These are phyloP conservation scores for Kuraishia floccosa DNA, from an alignment of 805 yeast genomes.

Conservation along the genomic window DNA sequence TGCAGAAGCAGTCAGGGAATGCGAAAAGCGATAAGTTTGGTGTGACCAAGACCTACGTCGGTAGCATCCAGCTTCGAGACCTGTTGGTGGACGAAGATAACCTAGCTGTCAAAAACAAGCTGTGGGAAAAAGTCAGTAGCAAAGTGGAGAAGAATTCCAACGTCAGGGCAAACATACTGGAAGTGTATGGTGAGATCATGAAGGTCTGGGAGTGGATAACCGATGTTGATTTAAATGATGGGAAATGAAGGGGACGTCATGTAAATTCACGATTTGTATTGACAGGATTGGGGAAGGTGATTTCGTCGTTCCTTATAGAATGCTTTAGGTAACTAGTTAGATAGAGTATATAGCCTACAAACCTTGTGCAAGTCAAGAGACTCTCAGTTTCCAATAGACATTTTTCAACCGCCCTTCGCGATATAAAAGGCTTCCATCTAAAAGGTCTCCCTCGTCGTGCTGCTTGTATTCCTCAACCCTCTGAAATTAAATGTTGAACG, in stretches of 20 bases:
- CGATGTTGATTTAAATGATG: conserved; percentile 9
- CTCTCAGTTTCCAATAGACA: too few relatives aligned
- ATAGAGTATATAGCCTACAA: too few relatives aligned
- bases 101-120: conserved; percentile 25
- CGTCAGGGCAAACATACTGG: conserved; percentile 50
- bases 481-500: conserved; percentile 51
- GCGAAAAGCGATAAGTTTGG: conserved; percentile 20
- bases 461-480: conserved; percentile 1
- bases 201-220: conserved; percentile 85
- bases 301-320: background rate
- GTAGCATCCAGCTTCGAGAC: conserved; percentile 66
- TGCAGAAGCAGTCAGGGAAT: conserved; percentile 32
- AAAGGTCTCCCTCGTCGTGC: too few relatives aligned
- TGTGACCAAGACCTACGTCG: conserved; percentile 35
- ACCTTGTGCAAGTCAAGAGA: too few relatives aligned
- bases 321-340: background rate
- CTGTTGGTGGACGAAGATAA: conserved; percentile 28
- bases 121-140: conserved; percentile 50
- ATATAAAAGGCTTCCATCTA: too few relatives aligned
- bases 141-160: conserved; percentile 57
- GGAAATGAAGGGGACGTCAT: too few relatives aligned
- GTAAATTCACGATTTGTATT: too few relatives aligned
- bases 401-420: too few relatives aligned
- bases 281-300: too few relatives aligned
- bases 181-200: conserved; percentile 79